These are phyloP conservation scores for Colletotrichum sp. DNA, from an alignment of 2,329 filamentous ascomycete genomes.

Conservation along the genomic window DNA sequence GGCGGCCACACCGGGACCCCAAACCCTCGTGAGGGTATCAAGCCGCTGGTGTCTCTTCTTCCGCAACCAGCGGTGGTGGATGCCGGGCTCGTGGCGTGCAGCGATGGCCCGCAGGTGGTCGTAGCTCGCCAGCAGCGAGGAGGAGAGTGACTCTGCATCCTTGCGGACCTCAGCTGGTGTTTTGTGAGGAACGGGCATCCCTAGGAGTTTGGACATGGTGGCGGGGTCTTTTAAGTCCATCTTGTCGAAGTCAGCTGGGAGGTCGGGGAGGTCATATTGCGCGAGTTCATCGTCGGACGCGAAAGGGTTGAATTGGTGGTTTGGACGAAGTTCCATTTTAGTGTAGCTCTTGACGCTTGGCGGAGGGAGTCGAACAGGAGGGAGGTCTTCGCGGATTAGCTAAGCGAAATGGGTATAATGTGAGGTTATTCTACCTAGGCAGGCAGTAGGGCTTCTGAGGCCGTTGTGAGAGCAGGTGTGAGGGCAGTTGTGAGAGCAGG, in stretches of 20 bases:
- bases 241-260: background rate
- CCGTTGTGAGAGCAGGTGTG: too few relatives aligned
- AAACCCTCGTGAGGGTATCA: background rate
- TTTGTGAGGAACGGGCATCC: background rate
- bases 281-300: background rate
- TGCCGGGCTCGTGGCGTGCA: background rate
- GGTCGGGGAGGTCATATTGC: background rate
- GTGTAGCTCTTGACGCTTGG: too few relatives aligned
- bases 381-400: too few relatives aligned
- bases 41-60: background rate
- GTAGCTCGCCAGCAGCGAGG: background rate
- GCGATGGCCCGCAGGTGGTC: background rate
- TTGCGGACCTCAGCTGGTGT: background rate
- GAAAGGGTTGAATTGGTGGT: background rate
- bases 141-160: background rate
- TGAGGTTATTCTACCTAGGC: too few relatives aligned
- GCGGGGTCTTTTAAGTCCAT: background rate
- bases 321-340: background rate
- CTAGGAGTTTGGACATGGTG: background rate
- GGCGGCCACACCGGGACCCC: constrained; percentile 21
- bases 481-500: too few relatives aligned
- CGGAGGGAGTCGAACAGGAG: too few relatives aligned
- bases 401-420: too few relatives aligned
- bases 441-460: too few relatives aligned
- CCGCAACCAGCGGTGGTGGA: background rate